Conservation (phyloP, 1,139 yeast species). For the Geotrichum phurueaensis region DNA sequence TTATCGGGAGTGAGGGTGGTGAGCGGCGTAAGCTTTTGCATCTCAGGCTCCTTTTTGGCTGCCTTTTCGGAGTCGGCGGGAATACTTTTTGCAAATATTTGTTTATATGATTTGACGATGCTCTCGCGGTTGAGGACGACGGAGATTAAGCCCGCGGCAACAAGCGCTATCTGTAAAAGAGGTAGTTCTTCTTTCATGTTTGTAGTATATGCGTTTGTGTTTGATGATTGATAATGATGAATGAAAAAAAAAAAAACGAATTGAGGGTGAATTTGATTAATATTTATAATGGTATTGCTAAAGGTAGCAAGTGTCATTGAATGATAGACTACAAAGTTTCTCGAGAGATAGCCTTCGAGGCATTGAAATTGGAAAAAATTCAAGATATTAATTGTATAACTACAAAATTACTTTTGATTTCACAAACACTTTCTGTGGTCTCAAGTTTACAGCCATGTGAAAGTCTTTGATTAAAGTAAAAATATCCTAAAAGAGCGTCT, state of each 20-base stretch:
- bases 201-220: not conserved
- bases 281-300: not conserved
- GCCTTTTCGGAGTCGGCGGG: not conserved
- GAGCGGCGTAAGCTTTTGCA: constrained; percentile 42
- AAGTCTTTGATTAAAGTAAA: too few relatives aligned
- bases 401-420: too few relatives aligned
- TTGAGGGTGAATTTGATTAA: not conserved
- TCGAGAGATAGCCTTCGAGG: not conserved
- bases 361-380: not conserved
- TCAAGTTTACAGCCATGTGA: too few relatives aligned
- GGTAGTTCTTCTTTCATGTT: constrained; percentile 2
- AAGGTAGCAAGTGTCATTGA: not conserved
- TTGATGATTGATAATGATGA: not conserved
- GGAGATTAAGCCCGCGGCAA: not conserved
- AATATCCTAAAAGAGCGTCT: too few relatives aligned
- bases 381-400: too few relatives aligned
- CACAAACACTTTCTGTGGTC: too few relatives aligned
- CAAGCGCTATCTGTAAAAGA: constrained; percentile 3
- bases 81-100: constrained; percentile 2
- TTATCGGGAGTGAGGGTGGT: constrained; percentile 57
- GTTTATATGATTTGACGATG: not conserved
- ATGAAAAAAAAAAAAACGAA: not conserved
- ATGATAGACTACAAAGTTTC: not conserved
- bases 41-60: constrained; percentile 7
- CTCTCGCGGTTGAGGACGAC: not conserved